Evolutionary conservation across 768 basidiomycete species (phyloP).

Genomic region (Amanita subjunquillea): DNA sequence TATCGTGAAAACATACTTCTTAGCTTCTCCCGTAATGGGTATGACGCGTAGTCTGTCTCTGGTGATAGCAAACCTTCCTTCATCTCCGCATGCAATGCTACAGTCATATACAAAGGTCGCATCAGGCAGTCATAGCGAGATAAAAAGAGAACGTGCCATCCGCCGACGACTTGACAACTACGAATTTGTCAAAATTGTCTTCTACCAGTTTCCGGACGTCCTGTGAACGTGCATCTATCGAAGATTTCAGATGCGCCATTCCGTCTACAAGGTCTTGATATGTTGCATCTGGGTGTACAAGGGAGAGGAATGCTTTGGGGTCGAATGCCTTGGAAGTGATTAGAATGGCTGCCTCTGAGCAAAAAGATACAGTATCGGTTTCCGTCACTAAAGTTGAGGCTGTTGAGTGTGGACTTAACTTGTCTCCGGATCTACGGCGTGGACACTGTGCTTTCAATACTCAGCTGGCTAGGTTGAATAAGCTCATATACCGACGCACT

Average conservation of each 20-base stretch:
- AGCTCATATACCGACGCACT: constrained; percentile 29
- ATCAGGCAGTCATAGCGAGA: background rate
- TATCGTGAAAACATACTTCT: constrained; percentile 48
- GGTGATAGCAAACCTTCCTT: constrained; percentile 74
- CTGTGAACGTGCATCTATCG: constrained; percentile 85
- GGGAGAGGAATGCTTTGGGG: constrained; percentile 86
- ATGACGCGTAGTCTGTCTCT: constrained; percentile 73
- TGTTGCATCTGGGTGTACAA: constrained; percentile 89
- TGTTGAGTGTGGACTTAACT: constrained; percentile 28
- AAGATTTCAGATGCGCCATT: constrained; percentile 58
- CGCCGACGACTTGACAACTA: constrained; percentile 94
- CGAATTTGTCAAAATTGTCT: constrained; percentile 96
- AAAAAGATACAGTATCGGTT: constrained; percentile 3
- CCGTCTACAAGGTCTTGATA: constrained; percentile 85
- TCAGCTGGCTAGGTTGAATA: background rate
- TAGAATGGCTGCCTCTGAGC: constrained; percentile 65
- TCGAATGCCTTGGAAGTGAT: constrained; percentile 94
- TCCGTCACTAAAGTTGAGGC: constrained; percentile 15
- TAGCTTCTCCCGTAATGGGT: constrained; percentile 71
- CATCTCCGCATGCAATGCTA: constrained; percentile 91
- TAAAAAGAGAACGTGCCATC: constrained; percentile 48
- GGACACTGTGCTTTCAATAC: constrained; percentile 29
- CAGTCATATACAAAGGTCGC: constrained; percentile 4
- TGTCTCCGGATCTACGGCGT: constrained; percentile 66
- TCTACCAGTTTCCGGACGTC: constrained; percentile 94